Evolutionary conservation across 2,329 filamentous ascomycete species (phyloP), one percentile per base, ranked within the genome.

Genomic region (Fulvia fulva): DNA sequence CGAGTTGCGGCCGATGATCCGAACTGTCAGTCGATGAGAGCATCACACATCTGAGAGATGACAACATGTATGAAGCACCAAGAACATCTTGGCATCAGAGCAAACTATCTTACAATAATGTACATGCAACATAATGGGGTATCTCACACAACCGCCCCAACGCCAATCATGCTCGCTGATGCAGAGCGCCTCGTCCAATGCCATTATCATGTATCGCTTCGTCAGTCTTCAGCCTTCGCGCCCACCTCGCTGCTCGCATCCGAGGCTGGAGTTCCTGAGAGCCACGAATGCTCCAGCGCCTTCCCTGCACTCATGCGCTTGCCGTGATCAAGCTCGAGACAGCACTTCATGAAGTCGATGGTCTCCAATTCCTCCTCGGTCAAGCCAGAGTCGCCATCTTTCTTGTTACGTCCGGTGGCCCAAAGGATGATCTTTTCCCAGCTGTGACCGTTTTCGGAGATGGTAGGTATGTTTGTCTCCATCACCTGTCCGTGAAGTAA

Each of bases 341-440:
- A 90, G 19, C 82, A 76, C 51, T 83, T 80, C 59, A 95, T 73
- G 68, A 95, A 94, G 44, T 83, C 79, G 0, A 93, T 80, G 0
- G 90, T 90, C 59, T 88, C 78, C 67, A 83, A 84, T 76, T 94
- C 90, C 23, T 91, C 87, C 0, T 79, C 75, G 0, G 79, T 82
- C 41, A 94, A 73, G 75, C 82, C 75, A 51, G 77, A 79, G 52
- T 77, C 78, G 70, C 64, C 75, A 69, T 71, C 79, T 63, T 82
- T 80, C 55, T 81, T 81, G 60, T 82, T 81, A 22, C 85, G 85
- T 60, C 89, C 90, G 25, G 91, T 96, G 69, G 91, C 94, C 94
- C 94, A 99, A 51, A 96, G 80, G 63, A 99, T 87, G 66, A 99
- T 94, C 76, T 96, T 94, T 75, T 96, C 91, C 67, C 96, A 86